A percentile compares a stretch with the other conserved stretches of the same genome.
Conservation (phyloP, 371 early-diverging fungal genomes). For the Mucor mucedo region DNA sequence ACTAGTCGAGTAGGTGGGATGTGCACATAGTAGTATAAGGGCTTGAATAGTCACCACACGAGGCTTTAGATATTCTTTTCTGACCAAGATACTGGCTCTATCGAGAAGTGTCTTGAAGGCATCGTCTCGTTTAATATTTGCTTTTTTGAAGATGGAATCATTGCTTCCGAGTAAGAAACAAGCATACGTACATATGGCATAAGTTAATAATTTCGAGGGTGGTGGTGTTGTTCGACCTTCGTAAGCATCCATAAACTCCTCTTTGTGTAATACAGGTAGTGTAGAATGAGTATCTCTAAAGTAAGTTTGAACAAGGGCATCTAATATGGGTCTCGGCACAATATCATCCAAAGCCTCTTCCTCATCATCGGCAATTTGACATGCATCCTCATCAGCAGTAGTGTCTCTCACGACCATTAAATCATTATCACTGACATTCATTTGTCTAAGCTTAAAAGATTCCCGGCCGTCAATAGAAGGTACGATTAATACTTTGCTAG, state of each 20-base stretch:
- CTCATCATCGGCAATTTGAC: constrained; percentile 20
- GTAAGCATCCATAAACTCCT: constrained; percentile 41
- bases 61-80: constrained; percentile 42
- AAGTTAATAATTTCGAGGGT: constrained; percentile 40
- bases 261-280: constrained; percentile 43
- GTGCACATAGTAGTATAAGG: constrained; percentile 41
- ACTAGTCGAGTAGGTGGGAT: constrained; percentile 42
- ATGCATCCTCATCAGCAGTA: constrained; percentile 35
- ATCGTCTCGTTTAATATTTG: constrained; percentile 35
- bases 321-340: constrained; percentile 36
- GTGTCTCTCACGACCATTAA: constrained; percentile 42
- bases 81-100: constrained; percentile 30
- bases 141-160: constrained; percentile 31
- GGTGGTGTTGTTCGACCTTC: constrained; percentile 36
- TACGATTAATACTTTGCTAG: constrained; percentile 10
- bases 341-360: constrained; percentile 29
- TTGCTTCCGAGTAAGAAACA: constrained; percentile 37
- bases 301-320: constrained; percentile 26
- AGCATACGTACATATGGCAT: constrained; percentile 44
- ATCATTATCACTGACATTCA: constrained; percentile 43
- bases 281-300: constrained; percentile 30
- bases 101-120: constrained; percentile 36
- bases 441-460: constrained; percentile 19
- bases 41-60: constrained; percentile 48
- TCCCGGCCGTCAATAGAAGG: constrained; percentile 8